These are phyloP conservation scores for Globisporangium ultimum DNA, from an alignment of 352 stramenopile genomes.

Conservation along the genomic window DNA sequence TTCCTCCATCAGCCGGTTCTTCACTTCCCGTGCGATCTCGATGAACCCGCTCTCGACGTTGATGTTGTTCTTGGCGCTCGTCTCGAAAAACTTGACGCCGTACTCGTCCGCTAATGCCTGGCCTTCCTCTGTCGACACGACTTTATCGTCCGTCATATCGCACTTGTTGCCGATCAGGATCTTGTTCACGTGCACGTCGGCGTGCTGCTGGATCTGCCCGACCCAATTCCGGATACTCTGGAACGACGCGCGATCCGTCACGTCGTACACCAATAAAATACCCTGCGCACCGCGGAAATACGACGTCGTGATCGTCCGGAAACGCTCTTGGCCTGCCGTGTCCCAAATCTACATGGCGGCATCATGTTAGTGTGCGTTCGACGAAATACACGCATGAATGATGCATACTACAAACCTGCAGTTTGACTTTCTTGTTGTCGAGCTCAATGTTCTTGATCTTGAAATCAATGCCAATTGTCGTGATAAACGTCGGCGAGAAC, in stretches of 20 bases:
- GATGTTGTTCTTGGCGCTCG: constrained; percentile 95
- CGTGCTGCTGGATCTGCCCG: constrained; percentile 96
- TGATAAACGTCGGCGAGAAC: constrained; percentile 90
- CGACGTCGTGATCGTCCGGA: constrained; percentile 98
- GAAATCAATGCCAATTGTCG: constrained; percentile 89
- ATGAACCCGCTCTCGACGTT: constrained; percentile 93
- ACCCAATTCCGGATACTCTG: constrained; percentile 98
- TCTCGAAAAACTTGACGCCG: constrained; percentile 95
- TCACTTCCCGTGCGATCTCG: constrained; percentile 86
- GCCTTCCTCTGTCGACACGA: constrained; percentile 93
- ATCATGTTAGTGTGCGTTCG: neutral
- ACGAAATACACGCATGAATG: too few relatives aligned
- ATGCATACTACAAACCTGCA: constrained; percentile 56
- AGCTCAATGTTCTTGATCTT: constrained; percentile 93
- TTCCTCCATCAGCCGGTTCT: constrained; percentile 89
- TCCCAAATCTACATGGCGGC: constrained; percentile 92
- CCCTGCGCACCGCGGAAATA: constrained; percentile 99
- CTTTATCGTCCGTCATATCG: constrained; percentile 97
- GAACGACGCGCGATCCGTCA: constrained; percentile 96
- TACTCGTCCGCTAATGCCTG: constrained; percentile 94
- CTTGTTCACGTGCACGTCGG: constrained; percentile 99
- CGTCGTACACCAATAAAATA: constrained; percentile 98
- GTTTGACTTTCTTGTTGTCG: constrained; percentile 97
- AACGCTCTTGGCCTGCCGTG: constrained; percentile 98
- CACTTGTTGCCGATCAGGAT: constrained; percentile 99